Evolutionary conservation across 148 eudicot species (phyloP), one percentile per base, ranked within the genome.

Genomic region (Hydrangea macrophylla): DNA sequence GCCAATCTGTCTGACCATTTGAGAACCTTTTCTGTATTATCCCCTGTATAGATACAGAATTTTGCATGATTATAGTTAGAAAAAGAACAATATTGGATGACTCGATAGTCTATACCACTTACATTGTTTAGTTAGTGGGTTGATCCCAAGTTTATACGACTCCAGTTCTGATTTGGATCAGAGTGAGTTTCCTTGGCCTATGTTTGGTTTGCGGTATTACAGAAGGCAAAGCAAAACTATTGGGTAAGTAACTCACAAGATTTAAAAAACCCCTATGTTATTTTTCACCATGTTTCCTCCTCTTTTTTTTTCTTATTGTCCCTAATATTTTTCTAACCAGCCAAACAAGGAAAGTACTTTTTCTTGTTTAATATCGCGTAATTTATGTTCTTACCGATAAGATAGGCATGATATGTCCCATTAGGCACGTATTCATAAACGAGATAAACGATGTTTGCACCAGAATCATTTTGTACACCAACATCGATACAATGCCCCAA

Each of bases 1-100:
- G 75, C 76, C 67, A 89, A 69, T 73, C 95, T 84, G 70, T 86
- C 89, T 2, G 85, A 53, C 95, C 95, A 89, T 62, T 78, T 82
- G 35, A 89, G 80, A 6, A 70, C 79, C 59, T 70, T 71, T 25
- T 62, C 73, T 54, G 51, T 37, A 62, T 65, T 60, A 57, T 45
- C 71, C 51, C 75, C 95, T 89, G 75, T 75, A 73, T 42, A 57
- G 25, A 48, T 24, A n/a, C n/a, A n/a, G n/a, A 42, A 36, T 37
- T 12, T 48, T 3, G 53, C 22, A 15, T 20, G 23, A 48, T 15
- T 42, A 48, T 48, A 18, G 22, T 48, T 48, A 48, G 5, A 48
- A 18, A 11, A 17, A 48, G 53, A 15, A 6, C 53, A 0, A 48
- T 17, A n/a, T 4, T 1, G n/a, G n/a, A n/a, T n/a, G n/a, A n/a